Conservation (phyloP, 2,329 filamentous ascomycete genomes). For the Paracorniculantispora psalliotae region DNA sequence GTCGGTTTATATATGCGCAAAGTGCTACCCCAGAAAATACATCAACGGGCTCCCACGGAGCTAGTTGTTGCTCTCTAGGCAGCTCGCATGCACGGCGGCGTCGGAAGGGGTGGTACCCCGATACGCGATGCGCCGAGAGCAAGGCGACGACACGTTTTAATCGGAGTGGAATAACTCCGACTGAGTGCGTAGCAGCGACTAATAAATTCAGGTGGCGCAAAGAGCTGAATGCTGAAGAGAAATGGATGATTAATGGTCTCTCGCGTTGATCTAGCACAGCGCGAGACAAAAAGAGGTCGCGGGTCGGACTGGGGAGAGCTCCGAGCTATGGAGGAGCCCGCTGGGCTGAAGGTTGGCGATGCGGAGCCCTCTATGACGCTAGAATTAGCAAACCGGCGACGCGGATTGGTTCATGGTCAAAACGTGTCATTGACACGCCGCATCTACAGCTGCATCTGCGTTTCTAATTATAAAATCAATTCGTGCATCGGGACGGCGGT, state of each 20-base stretch:
- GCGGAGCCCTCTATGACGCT: slow-evolving; percentile 1
- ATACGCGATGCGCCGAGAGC: neutral
- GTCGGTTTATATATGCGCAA: neutral
- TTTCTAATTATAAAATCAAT: neutral
- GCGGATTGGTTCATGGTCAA: neutral
- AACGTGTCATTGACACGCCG: neutral
- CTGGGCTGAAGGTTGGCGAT: neutral
- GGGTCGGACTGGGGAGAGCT: neutral
- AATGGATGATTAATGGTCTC: neutral
- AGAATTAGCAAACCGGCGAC: neutral
- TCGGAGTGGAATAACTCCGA: no score
- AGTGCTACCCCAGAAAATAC: neutral
- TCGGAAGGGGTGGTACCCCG: neutral
- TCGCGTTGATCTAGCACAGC: no score
- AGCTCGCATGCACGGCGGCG: neutral
- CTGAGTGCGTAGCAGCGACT: no score
- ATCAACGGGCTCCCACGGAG: neutral
- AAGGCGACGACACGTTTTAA: neutral
- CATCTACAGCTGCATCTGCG: neutral
- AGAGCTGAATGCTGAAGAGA: neutral
- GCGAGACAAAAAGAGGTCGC: neutral
- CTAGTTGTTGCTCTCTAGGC: neutral
- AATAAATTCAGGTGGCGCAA: no score
- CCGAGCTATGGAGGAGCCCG: neutral
- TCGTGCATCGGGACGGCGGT: no score